Evolutionary conservation across 768 basidiomycete genomes (phyloP).

Genomic region (Galerina marginata): DNA sequence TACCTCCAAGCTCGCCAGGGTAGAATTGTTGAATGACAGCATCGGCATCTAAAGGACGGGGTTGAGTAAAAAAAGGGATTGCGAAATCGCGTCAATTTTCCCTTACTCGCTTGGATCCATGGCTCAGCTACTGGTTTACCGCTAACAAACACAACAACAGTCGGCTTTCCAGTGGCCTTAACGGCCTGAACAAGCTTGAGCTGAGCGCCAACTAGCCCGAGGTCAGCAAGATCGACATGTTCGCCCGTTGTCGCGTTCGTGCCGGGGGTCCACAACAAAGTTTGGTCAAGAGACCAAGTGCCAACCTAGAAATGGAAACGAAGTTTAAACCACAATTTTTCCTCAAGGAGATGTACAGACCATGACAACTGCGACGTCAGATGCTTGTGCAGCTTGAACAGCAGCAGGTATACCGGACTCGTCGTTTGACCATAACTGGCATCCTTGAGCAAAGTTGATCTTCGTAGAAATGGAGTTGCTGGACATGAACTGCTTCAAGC

Average conservation of each 20-base stretch:
- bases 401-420: conserved; percentile 59
- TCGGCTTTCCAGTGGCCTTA: conserved; percentile 64
- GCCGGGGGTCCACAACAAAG: conserved; percentile 59
- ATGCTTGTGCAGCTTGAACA: conserved; percentile 53
- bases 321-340: background rate
- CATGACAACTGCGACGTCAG: conserved; percentile 70
- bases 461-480: conserved; percentile 51
- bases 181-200: conserved; percentile 66
- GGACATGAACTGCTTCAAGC: conserved; percentile 58
- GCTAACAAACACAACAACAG: conserved; percentile 68
- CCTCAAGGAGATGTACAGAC: conserved; percentile 37
- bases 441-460: conserved; percentile 71
- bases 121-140: conserved; percentile 75
- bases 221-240: conserved; percentile 66
- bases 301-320: conserved; percentile 44
- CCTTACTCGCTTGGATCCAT: conserved; percentile 68
- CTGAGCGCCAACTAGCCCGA: conserved; percentile 71
- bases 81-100: background rate
- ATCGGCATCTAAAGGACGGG: conserved; percentile 55
- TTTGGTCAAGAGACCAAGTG: conserved; percentile 68
- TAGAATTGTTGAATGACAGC: conserved; percentile 78
- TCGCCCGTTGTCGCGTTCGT: conserved; percentile 76
- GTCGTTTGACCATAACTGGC: conserved; percentile 73
- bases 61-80: background rate
- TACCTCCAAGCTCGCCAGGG: conserved; percentile 71